phyloP scores from a whole-genome alignment of 805 yeast species.

The Metschnikowia noctiluminum region DNA sequence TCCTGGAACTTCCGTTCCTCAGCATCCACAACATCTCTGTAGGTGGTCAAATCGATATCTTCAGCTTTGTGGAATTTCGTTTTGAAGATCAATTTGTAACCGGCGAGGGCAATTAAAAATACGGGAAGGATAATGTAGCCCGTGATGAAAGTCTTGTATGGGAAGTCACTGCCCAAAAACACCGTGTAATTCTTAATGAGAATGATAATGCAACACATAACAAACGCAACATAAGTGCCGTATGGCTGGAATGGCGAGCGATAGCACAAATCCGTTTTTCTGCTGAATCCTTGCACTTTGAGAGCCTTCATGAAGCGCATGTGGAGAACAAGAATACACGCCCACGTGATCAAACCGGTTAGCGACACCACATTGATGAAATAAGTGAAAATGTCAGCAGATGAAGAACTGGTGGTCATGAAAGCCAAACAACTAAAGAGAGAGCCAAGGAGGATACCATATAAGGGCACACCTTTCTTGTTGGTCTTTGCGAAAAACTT shows the following conservation, averaged over 20 bases:
- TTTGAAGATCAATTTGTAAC: constrained; percentile 55
- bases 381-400: constrained; percentile 59
- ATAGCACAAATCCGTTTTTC: constrained; percentile 51
- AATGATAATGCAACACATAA: constrained; percentile 51
- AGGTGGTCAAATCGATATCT: constrained; percentile 61
- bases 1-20: constrained; percentile 43
- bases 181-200: constrained; percentile 65
- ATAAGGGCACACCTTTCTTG: constrained; percentile 68
- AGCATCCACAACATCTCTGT: constrained; percentile 52
- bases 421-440: constrained; percentile 62
- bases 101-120: constrained; percentile 50
- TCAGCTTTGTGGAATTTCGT: constrained; percentile 47
- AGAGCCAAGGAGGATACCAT: constrained; percentile 49
- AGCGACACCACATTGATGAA: constrained; percentile 76
- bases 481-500: constrained; percentile 43
- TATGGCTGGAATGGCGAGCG: constrained; percentile 68
- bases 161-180: constrained; percentile 49
- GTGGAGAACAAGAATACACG: constrained; percentile 65
- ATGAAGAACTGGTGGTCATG: constrained; percentile 59
- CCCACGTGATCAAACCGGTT: constrained; percentile 74
- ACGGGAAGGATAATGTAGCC: constrained; percentile 77
- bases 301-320: constrained; percentile 63
- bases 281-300: constrained; percentile 62
- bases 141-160: constrained; percentile 65
- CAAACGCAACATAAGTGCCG: constrained; percentile 58